Conservation (phyloP, 352 stramenopile genomes). For the Pythium dissotocum region DNA sequence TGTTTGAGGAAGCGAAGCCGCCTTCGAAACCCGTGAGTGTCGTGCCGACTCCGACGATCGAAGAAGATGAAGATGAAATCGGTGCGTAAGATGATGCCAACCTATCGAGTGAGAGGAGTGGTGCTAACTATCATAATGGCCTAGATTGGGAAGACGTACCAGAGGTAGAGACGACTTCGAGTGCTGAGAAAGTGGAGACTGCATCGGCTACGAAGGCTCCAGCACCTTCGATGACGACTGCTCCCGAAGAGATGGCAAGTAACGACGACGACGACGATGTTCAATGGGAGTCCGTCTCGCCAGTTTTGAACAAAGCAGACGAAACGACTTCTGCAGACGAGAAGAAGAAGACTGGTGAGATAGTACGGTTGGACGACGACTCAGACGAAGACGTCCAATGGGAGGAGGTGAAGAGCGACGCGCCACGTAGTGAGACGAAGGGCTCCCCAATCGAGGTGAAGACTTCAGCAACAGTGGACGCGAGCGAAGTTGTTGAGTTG, state of each 20-base stretch:
- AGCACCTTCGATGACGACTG: not conserved
- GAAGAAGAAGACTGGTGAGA: not conserved
- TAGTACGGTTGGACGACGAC: slow-evolving; percentile 12
- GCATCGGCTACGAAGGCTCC: not conserved
- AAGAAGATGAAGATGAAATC: slow-evolving; percentile 46
- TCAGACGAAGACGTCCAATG: slow-evolving; percentile 45
- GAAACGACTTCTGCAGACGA: not conserved
- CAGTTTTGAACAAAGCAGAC: not conserved
- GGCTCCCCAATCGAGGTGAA: not conserved
- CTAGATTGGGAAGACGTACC: slow-evolving; percentile 40
- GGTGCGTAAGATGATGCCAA: slow-evolving; percentile 23
- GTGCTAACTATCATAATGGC: not conserved
- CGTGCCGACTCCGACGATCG: not conserved
- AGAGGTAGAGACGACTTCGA: not conserved
- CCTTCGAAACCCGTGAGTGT: not conserved
- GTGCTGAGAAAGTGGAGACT: not conserved
- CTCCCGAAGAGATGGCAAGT: not conserved
- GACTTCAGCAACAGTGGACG: too few relatives aligned
- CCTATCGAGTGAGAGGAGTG: not conserved
- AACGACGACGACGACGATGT: slow-evolving; percentile 7
- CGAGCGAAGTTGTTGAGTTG: slow-evolving; percentile 3
- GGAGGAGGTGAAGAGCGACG: slow-evolving; percentile 39
- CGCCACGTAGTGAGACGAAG: not conserved
- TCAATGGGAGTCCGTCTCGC: not conserved
- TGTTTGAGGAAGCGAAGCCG: slow-evolving; percentile 20